These are phyloP conservation scores for Gelatoporia subvermispora DNA, from an alignment of 768 basidiomycete species.

Conservation along the genomic window DNA sequence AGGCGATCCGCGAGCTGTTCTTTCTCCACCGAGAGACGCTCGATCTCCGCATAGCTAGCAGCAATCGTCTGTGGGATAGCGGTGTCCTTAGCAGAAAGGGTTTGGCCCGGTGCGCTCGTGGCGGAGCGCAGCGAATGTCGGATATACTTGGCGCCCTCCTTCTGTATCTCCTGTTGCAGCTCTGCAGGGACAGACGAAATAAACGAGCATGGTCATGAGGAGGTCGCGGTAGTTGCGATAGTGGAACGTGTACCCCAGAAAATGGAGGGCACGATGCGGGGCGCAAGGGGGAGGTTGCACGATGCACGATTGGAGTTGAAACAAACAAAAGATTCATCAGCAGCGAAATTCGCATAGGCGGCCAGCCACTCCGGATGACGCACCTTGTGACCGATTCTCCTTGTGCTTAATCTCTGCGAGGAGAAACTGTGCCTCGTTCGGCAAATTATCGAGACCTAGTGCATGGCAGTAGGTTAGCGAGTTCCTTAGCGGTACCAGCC, in stretches of 20 bases:
- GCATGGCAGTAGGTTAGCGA: background rate
- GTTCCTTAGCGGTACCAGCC: no score
- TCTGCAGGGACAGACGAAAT: constrained; percentile 23
- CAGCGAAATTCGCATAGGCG: background rate
- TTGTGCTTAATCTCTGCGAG: constrained; percentile 44
- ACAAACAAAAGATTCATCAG: background rate
- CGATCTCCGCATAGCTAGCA: constrained; percentile 24
- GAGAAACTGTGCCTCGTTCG: constrained; percentile 42
- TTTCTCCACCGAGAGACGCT: constrained; percentile 38
- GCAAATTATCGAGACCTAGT: constrained; percentile 46
- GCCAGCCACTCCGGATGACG: background rate
- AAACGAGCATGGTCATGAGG: background rate
- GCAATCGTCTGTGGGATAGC: constrained; percentile 32
- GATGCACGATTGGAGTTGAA: background rate
- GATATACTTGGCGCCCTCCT: constrained; percentile 39
- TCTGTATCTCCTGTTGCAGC: constrained; percentile 39
- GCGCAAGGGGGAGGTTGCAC: no score
- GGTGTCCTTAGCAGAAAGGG: constrained; percentile 28
- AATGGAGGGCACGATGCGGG: no score
- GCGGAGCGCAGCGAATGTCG: constrained; percentile 35
- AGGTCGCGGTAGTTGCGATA: background rate
- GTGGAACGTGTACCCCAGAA: background rate
- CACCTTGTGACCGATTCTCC: constrained; percentile 39
- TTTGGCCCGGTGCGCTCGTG: constrained; percentile 11
- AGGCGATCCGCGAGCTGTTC: constrained; percentile 38